Evolutionary conservation across 2,329 filamentous ascomycete species (phyloP).

Genomic region (Colletotrichum sp.): DNA sequence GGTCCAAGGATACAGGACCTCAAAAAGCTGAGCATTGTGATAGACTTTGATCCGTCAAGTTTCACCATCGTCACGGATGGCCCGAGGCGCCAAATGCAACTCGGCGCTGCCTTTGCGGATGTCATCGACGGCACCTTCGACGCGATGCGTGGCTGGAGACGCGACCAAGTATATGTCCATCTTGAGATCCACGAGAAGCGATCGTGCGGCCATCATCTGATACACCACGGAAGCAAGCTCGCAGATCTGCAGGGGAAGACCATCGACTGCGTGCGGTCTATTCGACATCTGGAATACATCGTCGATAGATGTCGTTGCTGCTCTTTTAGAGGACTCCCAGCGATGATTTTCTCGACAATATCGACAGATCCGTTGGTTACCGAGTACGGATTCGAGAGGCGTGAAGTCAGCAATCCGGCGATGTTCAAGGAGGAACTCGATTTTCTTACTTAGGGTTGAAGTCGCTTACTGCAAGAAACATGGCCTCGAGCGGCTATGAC

Average conservation of each 20-base stretch:
- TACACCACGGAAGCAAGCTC: neutral
- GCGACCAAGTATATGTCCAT: neutral
- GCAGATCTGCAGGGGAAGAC: neutral
- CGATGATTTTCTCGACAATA: neutral
- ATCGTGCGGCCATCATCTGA: neutral
- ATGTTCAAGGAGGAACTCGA: neutral
- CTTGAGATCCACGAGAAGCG: neutral
- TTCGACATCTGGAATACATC: neutral
- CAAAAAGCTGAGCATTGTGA: neutral
- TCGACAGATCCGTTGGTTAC: no score
- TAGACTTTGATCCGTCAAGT: neutral
- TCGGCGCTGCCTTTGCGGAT: neutral
- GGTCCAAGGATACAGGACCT: neutral
- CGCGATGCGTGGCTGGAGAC: neutral
- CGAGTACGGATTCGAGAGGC: neutral
- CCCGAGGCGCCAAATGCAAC: neutral
- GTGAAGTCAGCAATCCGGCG: neutral
- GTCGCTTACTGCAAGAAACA: neutral
- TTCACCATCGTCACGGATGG: neutral
- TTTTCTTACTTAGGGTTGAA: neutral
- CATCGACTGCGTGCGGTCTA: neutral
- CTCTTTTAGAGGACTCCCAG: neutral
- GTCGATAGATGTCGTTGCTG: fast-evolving
- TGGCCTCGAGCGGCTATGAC: neutral
- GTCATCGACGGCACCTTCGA: neutral